A percentile compares a stretch with the other conserved stretches of the same genome.
phyloP scores from a whole-genome alignment of 305 asterid genomes.

The Plantago coronopus region DNA sequence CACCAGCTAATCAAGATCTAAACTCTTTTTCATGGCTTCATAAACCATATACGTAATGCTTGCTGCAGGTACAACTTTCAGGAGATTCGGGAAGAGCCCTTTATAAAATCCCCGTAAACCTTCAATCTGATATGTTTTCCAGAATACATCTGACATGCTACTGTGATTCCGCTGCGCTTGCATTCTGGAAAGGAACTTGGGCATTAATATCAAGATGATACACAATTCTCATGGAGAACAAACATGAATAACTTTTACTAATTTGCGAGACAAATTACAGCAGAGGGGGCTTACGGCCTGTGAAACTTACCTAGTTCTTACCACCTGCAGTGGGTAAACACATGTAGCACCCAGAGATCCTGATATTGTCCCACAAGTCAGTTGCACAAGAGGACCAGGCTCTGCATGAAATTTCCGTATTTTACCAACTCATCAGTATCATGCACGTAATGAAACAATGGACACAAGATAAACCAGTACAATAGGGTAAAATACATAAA shows the following conservation, averaged over 20 bases:
- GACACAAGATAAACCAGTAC: slow-evolving; percentile 8
- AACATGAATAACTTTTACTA: not conserved
- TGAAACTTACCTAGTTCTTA: slow-evolving; percentile 73
- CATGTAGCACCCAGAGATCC: slow-evolving; percentile 96
- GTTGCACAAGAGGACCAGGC: slow-evolving; percentile 89
- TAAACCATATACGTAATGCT: slow-evolving; percentile 94
- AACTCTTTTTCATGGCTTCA: slow-evolving; percentile 88
- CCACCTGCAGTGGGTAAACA: slow-evolving; percentile 92
- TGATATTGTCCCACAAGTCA: slow-evolving; percentile 85
- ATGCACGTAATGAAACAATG: slow-evolving; percentile 17
- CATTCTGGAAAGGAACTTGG: slow-evolving; percentile 55
- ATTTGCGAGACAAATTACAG: not conserved
- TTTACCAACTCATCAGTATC: slow-evolving; percentile 7
- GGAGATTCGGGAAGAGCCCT: slow-evolving; percentile 92
- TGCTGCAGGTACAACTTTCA: slow-evolving; percentile 93
- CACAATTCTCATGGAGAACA: not conserved
- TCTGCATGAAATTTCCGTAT: slow-evolving; percentile 44
- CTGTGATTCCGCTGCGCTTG: slow-evolving; percentile 59
- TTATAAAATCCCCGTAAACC: slow-evolving; percentile 87
- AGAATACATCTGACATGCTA: slow-evolving; percentile 71
- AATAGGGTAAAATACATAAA: not conserved
- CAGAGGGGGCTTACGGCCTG: not conserved
- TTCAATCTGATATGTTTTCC: slow-evolving; percentile 60
- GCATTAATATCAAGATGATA: slow-evolving; percentile 9
- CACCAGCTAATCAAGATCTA: slow-evolving; percentile 57